Evolutionary conservation across 495 filamentous ascomycete species (phyloP), one percentile per base, ranked within the genome.

Genomic region (Aspergillus olivimuriae): DNA sequence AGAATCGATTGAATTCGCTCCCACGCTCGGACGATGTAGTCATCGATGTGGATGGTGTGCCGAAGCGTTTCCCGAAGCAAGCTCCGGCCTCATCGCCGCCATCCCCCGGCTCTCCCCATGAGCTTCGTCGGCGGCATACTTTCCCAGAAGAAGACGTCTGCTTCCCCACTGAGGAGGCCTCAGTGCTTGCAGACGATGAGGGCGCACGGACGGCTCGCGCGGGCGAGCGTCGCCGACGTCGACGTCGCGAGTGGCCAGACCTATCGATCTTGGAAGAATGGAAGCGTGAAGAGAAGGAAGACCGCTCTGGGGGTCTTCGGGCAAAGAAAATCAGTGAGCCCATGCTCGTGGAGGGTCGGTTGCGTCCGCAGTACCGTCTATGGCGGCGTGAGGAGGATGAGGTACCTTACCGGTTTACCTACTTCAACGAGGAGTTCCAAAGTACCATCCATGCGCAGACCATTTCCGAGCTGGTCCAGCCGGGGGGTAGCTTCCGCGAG

Each of bases 351-450:
- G 88, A 86, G 37, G 92, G 92, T 6, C 77, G 92, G 41, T 59
- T 97, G 39, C 80, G 92, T 7, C 89, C 92, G 6, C 82, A 87
- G 46, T 87, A 84, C 52, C 62, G 65, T 40, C 70, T 73, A 4
- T 98, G 92, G 92, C 88, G 90, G 60, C 76, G 82, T 18, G 81
- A 85, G 44, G 87, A 92, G 51, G 89, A 95, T 28, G 94, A 95
- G 39, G 82, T 82, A 1, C 92, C 92, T 0, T 98, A 94, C 57
- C 79, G 92, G 33, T 97, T 94, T 58, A 98, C 92, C 2, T 98
- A 98, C 55, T 98, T 98, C 73, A 96, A 95, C 59, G 92, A 97
- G 55, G 88, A 95, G 49, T 87, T 97, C 46, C 81, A 83, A 36
- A 89, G 84, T 54, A 97, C 92, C 0, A 92, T 97, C 48, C 92